Percentiles rank a stretch among this genome's conserved stretches.
Evolutionary conservation across 2,329 filamentous ascomycete genomes (phyloP).

Genomic region (Meredithiella fracta): DNA sequence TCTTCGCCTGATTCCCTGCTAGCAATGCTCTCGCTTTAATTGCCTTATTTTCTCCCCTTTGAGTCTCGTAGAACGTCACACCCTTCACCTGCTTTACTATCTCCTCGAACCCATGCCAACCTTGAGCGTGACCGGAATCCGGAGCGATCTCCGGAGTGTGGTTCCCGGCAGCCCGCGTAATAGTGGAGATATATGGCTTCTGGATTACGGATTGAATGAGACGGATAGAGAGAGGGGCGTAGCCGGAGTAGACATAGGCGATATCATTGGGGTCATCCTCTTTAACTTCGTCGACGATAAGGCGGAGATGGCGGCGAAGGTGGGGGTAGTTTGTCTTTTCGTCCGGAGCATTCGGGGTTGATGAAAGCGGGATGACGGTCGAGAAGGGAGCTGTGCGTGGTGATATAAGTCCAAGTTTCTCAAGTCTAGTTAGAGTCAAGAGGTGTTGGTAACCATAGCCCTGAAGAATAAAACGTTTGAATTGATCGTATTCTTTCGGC

Average conservation of each 20-base stretch:
- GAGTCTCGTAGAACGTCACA: constrained; percentile 77
- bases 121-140: constrained; percentile 43
- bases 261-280: constrained; percentile 89
- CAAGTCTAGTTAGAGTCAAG: constrained; percentile 71
- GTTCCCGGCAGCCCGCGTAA: constrained; percentile 45
- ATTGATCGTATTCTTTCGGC: constrained; percentile 72
- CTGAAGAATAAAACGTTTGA: constrained; percentile 74
- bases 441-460: constrained; percentile 93
- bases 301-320: constrained; percentile 65
- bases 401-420: constrained; percentile 75
- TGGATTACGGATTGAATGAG: constrained; percentile 86
- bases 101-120: constrained; percentile 90
- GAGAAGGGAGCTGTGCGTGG: constrained; percentile 60
- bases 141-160: constrained; percentile 21
- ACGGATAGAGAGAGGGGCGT: constrained; percentile 79
- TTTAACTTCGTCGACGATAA: constrained; percentile 93
- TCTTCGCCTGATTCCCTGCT: constrained; percentile 47
- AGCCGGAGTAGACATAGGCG: constrained; percentile 95
- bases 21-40: constrained; percentile 72
- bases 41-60: constrained; percentile 85
- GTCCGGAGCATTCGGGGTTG: constrained; percentile 36
- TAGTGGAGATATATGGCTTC: constrained; percentile 63
- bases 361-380: constrained; percentile 63
- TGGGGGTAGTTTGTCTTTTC: constrained; percentile 81
- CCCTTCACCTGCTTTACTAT: constrained; percentile 74